phyloP scores from a whole-genome alignment of 1,139 yeast species.

The Citeromyces siamensis region DNA sequence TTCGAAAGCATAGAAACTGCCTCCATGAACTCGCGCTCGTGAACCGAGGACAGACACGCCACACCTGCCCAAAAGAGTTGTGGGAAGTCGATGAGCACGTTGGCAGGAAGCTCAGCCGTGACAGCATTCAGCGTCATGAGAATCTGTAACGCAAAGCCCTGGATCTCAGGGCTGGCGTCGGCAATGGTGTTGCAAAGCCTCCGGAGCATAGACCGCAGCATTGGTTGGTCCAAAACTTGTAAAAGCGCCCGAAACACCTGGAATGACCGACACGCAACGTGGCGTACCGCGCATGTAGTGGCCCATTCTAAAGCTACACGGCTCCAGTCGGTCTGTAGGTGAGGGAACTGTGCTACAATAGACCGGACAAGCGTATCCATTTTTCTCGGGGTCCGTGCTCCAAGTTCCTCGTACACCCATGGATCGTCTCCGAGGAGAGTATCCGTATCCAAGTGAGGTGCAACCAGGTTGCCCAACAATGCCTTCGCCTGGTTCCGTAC shows the following conservation, averaged over 20 bases:
- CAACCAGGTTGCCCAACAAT: constrained; percentile 61
- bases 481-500: constrained; percentile 82
- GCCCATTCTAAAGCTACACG: constrained; percentile 85
- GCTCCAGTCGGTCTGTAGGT: constrained; percentile 75
- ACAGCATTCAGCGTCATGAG: constrained; percentile 90
- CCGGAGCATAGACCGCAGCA: constrained; percentile 91
- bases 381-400: constrained; percentile 69
- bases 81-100: constrained; percentile 74
- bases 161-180: constrained; percentile 81
- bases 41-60: constrained; percentile 82
- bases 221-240: constrained; percentile 68
- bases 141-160: constrained; percentile 96
- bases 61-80: constrained; percentile 94
- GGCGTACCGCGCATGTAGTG: constrained; percentile 94
- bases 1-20: constrained; percentile 71
- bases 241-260: constrained; percentile 80
- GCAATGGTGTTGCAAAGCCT: constrained; percentile 87
- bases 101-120: constrained; percentile 73
- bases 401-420: constrained; percentile 86
- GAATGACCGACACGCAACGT: constrained; percentile 92
- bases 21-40: constrained; percentile 89
- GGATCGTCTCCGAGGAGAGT: constrained; percentile 28
- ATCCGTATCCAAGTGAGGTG: constrained; percentile 39
- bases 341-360: constrained; percentile 44
- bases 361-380: constrained; percentile 74